Conservation (phyloP, 495 filamentous ascomycete genomes). For the Copromyces sp. region DNA sequence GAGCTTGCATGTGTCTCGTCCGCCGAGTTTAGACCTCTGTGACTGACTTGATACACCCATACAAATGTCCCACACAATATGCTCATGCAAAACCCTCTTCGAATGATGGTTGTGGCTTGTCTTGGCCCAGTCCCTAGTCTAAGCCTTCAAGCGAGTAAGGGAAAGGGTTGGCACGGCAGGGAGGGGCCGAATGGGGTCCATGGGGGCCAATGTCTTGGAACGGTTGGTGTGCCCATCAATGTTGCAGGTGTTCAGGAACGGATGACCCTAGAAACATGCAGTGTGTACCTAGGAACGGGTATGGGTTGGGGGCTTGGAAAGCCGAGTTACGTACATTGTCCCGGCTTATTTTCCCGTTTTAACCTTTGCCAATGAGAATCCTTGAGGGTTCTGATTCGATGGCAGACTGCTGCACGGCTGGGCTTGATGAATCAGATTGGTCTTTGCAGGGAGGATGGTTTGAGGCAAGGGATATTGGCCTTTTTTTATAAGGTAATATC, state of each 20-base stretch:
- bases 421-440: not conserved
- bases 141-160: not conserved
- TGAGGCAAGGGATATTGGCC: not conserved
- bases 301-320: not conserved
- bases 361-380: not conserved
- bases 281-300: not conserved
- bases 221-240: not conserved
- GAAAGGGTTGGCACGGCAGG: not conserved
- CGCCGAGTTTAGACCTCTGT: not conserved
- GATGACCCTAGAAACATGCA: not conserved
- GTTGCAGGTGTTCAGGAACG: not conserved
- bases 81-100: not conserved
- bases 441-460: not conserved
- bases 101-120: not conserved
- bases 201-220: not conserved
- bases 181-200: not conserved
- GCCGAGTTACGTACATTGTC: not conserved
- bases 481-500: not conserved
- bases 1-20: not conserved
- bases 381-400: not conserved
- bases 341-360: not conserved
- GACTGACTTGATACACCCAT: not conserved
- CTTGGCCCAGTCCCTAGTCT: not conserved
- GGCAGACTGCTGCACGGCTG: not conserved
- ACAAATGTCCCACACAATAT: not conserved